Base-by-base conservation (phyloP, 2,329 filamentous ascomycete genomes). In the Trichoderma lentiforme region DNA sequence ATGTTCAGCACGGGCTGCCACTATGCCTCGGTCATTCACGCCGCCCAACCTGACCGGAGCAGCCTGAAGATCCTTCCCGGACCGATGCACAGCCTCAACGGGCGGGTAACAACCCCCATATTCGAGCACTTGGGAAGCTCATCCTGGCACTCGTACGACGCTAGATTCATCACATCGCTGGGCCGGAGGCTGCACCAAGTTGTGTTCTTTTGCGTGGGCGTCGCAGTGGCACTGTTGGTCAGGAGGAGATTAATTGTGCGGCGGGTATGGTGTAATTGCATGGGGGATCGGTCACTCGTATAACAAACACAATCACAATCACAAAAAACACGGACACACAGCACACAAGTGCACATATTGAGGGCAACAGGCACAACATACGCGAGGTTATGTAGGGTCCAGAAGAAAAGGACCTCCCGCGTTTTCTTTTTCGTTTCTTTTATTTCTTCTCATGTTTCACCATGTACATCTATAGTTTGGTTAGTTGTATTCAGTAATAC, bases 1-100 rank as follows among this genome's bases (percentile, higher is more conserved):
- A 84, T 83, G 82, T 83, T 83, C 73, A 83, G 81, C 73, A 83
- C 82, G 1, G 82, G 82, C 14, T 83, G 82, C 53, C 82, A 84
- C 72, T 84, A 82, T 71, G 82, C 81, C 28, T 83, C 82, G 6
- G 81, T 79, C 0, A 81, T 84, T n/a, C 82, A 82, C 73, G 78
- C 80, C 24, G 76, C 80, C 53, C 79, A 83, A 66, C 53, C 65
- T 1, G 75, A 81, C 71, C 77, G 81, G 39, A 75, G 74, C 9
- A 64, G 76, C 4, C 76, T 82, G 57, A 81, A 82, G 69, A 79
- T 84, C 68, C 77, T 84, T 0, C 76, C 78, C 8, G 82, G 82
- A 1, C 75, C 80, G 0, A 47, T 83, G 72, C 81, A 83, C 73
- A 81, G 79, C 73, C 78, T 84, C 8, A 84, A 81, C 71, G 82